phyloP scores from a whole-genome alignment of 352 stramenopile genomes.

The Phytophthora podocarpi region DNA sequence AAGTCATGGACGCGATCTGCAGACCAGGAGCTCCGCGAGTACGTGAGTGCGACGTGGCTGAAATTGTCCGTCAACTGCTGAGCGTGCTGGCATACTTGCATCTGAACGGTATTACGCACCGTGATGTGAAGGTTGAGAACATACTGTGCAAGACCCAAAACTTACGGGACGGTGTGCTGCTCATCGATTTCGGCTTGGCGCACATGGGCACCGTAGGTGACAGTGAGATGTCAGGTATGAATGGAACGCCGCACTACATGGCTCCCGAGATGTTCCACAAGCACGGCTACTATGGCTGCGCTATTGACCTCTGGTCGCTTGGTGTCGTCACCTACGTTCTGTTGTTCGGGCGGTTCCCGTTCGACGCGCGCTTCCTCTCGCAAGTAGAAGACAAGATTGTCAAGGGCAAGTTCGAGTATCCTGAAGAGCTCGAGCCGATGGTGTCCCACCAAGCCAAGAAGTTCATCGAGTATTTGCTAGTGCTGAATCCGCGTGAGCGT shows the following conservation, averaged over 20 bases:
- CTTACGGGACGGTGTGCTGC: slow-evolving; percentile 54
- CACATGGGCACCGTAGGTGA: slow-evolving; percentile 50
- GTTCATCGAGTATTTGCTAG: slow-evolving; percentile 81
- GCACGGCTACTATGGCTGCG: slow-evolving; percentile 54
- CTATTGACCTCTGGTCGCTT: slow-evolving; percentile 82
- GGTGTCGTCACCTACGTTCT: slow-evolving; percentile 78
- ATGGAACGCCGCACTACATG: slow-evolving; percentile 87
- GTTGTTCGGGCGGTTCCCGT: slow-evolving; percentile 75
- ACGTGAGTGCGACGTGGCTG: slow-evolving; percentile 67
- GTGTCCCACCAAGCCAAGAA: slow-evolving; percentile 72
- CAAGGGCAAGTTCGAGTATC: slow-evolving; percentile 62
- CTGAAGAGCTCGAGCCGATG: slow-evolving; percentile 48
- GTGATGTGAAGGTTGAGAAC: slow-evolving; percentile 87
- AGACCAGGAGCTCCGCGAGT: slow-evolving; percentile 24
- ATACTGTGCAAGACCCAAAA: slow-evolving; percentile 64
- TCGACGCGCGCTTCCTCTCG: slow-evolving; percentile 82
- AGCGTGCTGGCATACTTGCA: slow-evolving; percentile 75
- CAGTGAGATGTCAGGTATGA: slow-evolving; percentile 74
- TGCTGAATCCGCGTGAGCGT: slow-evolving; percentile 59
- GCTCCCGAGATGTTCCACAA: slow-evolving; percentile 83
- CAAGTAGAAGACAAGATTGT: slow-evolving; percentile 87
- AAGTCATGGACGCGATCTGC: slow-evolving; percentile 67
- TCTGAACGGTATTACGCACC: slow-evolving; percentile 74
- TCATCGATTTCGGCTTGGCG: slow-evolving; percentile 86
- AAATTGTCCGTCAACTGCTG: slow-evolving; percentile 70